Conservation (phyloP, 495 filamentous ascomycete species). For the Hypoxylon trugodes region DNA sequence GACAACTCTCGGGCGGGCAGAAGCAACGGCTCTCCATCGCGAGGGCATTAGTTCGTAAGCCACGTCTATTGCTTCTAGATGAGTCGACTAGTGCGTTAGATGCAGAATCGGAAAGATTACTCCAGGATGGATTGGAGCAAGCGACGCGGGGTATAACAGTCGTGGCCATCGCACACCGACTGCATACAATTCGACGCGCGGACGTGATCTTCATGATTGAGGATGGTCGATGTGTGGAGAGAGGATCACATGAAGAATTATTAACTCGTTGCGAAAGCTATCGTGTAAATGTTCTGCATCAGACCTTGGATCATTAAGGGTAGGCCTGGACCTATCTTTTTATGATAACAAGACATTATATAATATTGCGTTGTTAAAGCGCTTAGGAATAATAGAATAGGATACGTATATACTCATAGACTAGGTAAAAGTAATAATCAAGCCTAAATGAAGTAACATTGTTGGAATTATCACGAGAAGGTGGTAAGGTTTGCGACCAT, state of each 20-base stretch:
- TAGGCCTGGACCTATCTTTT: neutral
- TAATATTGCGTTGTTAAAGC: conserved; percentile 13
- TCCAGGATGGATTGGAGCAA: conserved; percentile 76
- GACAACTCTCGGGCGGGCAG: conserved; percentile 63
- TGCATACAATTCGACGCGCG: conserved; percentile 78
- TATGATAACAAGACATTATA: neutral
- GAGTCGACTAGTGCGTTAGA: conserved; percentile 87
- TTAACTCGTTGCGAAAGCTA: conserved; percentile 66
- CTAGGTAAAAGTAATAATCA: neutral
- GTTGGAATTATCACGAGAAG: conserved; percentile 18
- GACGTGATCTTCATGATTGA: conserved; percentile 82
- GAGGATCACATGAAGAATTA: conserved; percentile 74
- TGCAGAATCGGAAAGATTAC: conserved; percentile 69
- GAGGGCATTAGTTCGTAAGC: conserved; percentile 79
- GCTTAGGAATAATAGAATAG: neutral
- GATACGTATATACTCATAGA: neutral
- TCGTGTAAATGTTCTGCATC: conserved; percentile 60
- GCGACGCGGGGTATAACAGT: conserved; percentile 78
- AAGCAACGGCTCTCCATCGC: conserved; percentile 79
- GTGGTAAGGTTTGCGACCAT: conserved; percentile 10
- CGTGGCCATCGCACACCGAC: conserved; percentile 81
- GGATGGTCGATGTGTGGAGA: conserved; percentile 69
- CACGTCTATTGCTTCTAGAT: conserved; percentile 82
- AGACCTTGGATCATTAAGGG: conserved; percentile 45
- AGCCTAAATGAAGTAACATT: too few species aligned